Evolutionary conservation across 2,329 filamentous ascomycete species (phyloP).

Genomic region (Apiospora phragmitis): DNA sequence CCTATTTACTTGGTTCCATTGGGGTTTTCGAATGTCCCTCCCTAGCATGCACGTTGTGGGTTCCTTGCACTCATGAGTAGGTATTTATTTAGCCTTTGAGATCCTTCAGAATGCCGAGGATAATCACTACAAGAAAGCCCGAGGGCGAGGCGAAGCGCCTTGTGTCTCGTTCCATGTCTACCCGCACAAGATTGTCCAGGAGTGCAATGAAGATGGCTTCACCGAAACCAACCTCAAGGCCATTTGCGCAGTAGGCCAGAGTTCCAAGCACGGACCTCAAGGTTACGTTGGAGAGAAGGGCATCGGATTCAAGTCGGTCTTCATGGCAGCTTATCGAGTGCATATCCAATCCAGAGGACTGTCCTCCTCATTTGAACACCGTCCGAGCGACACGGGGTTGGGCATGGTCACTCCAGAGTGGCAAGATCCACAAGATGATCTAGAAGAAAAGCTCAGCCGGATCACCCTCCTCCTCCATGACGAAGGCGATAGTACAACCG

Average conservation of each 20-base stretch:
- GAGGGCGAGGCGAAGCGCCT: slow-evolving; percentile 23
- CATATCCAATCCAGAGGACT: slow-evolving; percentile 45
- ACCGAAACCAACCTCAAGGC: slow-evolving; percentile 40
- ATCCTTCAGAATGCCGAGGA: slow-evolving; percentile 57
- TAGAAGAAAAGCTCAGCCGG: slow-evolving; percentile 27
- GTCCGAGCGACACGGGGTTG: slow-evolving; percentile 42
- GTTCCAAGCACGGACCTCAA: slow-evolving; percentile 42
- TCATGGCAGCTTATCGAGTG: slow-evolving; percentile 45
- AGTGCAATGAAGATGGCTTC: slow-evolving; percentile 54
- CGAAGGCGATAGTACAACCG: slow-evolving; percentile 18
- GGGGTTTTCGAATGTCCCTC: no score
- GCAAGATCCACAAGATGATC: slow-evolving; percentile 23
- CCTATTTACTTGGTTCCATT: no score
- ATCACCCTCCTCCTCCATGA: slow-evolving; percentile 40
- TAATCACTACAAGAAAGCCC: slow-evolving; percentile 39
- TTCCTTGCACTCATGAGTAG: no score
- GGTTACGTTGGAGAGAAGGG: slow-evolving; percentile 51
- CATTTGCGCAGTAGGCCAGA: slow-evolving; percentile 47
- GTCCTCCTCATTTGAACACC: slow-evolving; percentile 45
- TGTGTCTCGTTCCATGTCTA: slow-evolving; percentile 37
- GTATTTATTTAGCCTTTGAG: slow-evolving; percentile 56
- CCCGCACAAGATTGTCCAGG: slow-evolving; percentile 40
- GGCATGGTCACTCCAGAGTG: slow-evolving; percentile 52
- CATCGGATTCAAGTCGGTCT: slow-evolving; percentile 55
- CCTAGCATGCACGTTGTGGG: no score